Evolutionary conservation across 2,329 filamentous ascomycete species (phyloP).

Genomic region (Diaporthe sp.): DNA sequence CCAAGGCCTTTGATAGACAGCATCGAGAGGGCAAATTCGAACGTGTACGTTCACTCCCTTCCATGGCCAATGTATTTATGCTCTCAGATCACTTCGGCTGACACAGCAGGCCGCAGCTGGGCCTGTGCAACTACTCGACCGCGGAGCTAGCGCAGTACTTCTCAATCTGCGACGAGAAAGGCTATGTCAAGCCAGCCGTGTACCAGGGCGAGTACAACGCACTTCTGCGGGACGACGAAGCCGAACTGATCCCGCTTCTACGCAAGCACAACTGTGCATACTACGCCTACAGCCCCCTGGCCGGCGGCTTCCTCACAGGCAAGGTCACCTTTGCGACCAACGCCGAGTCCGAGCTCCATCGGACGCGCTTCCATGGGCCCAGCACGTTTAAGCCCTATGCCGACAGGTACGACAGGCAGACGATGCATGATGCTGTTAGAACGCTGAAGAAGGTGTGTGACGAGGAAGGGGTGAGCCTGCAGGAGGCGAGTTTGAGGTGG

Average conservation of each 20-base stretch:
- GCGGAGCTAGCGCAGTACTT: conserved; percentile 53
- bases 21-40: conserved; percentile 54
- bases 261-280: conserved; percentile 51
- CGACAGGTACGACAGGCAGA: conserved; percentile 2
- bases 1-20: conserved; percentile 51
- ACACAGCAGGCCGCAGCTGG: conserved; percentile 45
- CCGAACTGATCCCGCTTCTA: conserved; percentile 50
- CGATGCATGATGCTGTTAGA: conserved; percentile 17
- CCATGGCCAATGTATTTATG: background rate
- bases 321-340: conserved; percentile 18
- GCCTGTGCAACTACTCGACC: conserved; percentile 54
- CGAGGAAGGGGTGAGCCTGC: conserved; percentile 1
- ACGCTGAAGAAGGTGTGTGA: conserved; percentile 20
- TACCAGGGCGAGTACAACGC: conserved; percentile 57
- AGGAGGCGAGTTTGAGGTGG: conserved; percentile 18
- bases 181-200: conserved; percentile 51
- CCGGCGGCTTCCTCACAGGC: conserved; percentile 66
- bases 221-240: conserved; percentile 51
- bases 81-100: background rate
- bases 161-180: conserved; percentile 49
- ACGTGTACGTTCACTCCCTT: conserved; percentile 10
- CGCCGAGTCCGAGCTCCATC: conserved; percentile 15
- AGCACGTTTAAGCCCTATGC: conserved; percentile 6
- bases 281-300: conserved; percentile 60
- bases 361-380: background rate